Base-by-base conservation (phyloP, 768 basidiomycete species). In the Pulveroboletus sp. region DNA sequence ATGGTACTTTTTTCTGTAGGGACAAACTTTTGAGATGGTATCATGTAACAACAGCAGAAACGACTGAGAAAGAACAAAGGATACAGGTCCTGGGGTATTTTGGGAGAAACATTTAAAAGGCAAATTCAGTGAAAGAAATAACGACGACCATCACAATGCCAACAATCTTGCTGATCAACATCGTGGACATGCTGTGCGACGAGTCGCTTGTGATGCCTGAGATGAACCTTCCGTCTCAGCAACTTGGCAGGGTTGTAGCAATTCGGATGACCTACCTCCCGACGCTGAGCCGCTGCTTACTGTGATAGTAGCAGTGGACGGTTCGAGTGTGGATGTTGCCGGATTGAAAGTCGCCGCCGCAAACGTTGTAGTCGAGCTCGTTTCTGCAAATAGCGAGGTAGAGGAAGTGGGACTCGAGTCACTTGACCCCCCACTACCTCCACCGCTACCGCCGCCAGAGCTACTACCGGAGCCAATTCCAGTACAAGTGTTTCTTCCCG, bases 111-210 rank as follows among this genome's bases (percentile, higher is more conserved):
- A 29, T 6, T 29, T 17, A 49, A 12, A 48, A 31, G 16, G 40
- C 7, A 14, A 35, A n/a, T 26, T 39, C 29, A 6, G 46, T 19
- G 3, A 52, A 35, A 19, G 50, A 35, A 37, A 54, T 32, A 16
- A 59, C 31, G 9, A 54, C 27, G 22, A 46, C 13, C 7, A n/a
- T 32, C 12, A 45, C 60, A 38, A 64, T 26, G 22, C 46, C 38
- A 13, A 20, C 24, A 7, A 44, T 27, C 19, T 43, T 43, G 20
- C 43, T 23, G 12, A 43, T 26, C 6, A 45, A 46, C 6, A 20
- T 26, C 12, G 40, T 11, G 9, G 54, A 46, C 1, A 53, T 45
- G 36, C 36, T 22, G 23, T 39, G 61, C 3, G 61, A 22, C 7
- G 61, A 45, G 22, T 52, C 52, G 14, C 30, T 41, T 7, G 7